These are phyloP conservation scores for Vigna mungo DNA, from an alignment of 306 rosid genomes.

Conservation along the genomic window DNA sequence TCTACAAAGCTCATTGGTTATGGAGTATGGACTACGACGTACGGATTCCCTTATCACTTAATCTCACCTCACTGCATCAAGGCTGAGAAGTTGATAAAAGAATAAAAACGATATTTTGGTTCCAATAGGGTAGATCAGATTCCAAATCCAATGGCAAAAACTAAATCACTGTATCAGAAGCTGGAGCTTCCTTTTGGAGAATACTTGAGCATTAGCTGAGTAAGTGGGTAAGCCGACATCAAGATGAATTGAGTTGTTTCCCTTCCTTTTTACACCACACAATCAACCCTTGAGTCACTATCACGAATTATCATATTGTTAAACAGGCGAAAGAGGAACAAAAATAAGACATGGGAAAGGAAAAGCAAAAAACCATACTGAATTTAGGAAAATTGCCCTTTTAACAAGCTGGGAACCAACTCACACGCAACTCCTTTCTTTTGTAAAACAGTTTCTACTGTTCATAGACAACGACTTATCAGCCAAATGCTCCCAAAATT, in stretches of 20 bases:
- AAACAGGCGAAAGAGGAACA: constrained; percentile 39
- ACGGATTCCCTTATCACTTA: constrained; percentile 46
- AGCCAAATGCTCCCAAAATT: constrained; percentile 61
- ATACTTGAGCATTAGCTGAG: constrained; percentile 37
- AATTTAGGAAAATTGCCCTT: constrained; percentile 43
- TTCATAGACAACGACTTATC: constrained; percentile 64
- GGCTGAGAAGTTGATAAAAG: constrained; percentile 10
- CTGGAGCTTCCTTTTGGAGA: constrained; percentile 43
- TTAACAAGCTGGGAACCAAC: constrained; percentile 41
- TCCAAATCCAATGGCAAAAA: constrained; percentile 17
- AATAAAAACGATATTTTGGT: not conserved
- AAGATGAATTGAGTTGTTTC: constrained; percentile 42
- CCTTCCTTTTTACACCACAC: constrained; percentile 41
- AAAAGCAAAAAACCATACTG: constrained; percentile 35
- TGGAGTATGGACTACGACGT: constrained; percentile 46
- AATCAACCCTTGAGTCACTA: constrained; percentile 35
- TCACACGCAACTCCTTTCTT: constrained; percentile 44
- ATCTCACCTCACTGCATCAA: constrained; percentile 21
- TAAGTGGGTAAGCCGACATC: constrained; percentile 49
- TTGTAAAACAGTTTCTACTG: constrained; percentile 52
- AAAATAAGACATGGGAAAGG: constrained; percentile 39
- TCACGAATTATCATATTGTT: constrained; percentile 35
- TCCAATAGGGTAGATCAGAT: constrained; percentile 20
- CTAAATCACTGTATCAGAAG: constrained; percentile 32
- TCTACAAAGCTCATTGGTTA: constrained; percentile 43